Base-by-base conservation (phyloP, 2,329 filamentous ascomycete species). In the Myotisia sp. region DNA sequence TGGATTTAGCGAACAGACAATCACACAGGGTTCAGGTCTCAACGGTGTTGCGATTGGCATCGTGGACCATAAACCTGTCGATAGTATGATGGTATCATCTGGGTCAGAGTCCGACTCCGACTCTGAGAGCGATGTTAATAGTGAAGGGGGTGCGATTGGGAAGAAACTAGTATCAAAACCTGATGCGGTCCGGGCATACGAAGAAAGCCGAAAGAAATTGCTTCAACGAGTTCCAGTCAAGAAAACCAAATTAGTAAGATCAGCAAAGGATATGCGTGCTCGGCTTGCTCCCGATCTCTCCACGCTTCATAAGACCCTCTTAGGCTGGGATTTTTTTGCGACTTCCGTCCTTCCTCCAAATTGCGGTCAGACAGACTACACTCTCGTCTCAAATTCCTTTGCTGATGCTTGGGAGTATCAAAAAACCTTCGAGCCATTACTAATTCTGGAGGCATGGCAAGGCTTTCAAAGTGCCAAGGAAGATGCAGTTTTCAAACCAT, bases 311-410 rank as follows among this genome's bases (percentile, higher is more conserved):
- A 77, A 80, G 47, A 78, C 78, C 12, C 84, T 98, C 33, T 71
- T 98, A 3, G 72, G 79, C 37, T 98, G 90, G 90, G 82, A 98
- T 44, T 92, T 92, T 44, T 98, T 94, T 55, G 81, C 93, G 49
- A 65, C 75, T 29, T 84, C 85, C 18, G 83, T 86, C 48, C 80
- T 86, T 39, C 90, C 90, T 4, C 86, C 90, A 0, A 71, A 68
- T 37, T 67, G 69, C 4, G 77, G 73, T 33, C 74, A 74, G 10
- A 75, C 76, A 30, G 68, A 74, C 28, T 92, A 87, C 50, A 74
- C 69, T 29, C 66, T 74, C 35, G 87, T 98, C 7, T 76, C 79
- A 4, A 78, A 82, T 41, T 74, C 73, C 1, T 98, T 93, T 57
- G 56, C 65, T 18, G 76, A 84, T 45, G 80, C 85, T 0, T 62